Conservation (phyloP, 2,329 filamentous ascomycete genomes). For the Pyrenophora teres region DNA sequence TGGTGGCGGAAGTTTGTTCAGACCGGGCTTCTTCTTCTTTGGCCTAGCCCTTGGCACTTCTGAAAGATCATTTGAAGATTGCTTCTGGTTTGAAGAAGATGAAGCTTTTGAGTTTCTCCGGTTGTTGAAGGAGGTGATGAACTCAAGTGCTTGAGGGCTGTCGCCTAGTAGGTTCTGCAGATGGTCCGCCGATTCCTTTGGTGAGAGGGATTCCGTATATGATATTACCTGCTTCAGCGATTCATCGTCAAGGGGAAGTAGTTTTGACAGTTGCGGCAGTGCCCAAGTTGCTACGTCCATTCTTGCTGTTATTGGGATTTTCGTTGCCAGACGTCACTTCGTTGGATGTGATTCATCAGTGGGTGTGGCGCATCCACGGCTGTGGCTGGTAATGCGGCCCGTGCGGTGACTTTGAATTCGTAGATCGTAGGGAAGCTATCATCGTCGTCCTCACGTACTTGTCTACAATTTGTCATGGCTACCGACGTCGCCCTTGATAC, state of each 20-base stretch:
- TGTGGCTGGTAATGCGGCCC: conserved; percentile 18
- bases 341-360: conserved; percentile 28
- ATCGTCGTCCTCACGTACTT: conserved; percentile 26
- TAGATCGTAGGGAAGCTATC: conserved; percentile 12
- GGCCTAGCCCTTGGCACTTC: conserved; percentile 44
- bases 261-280: conserved; percentile 71
- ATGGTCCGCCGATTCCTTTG: conserved; percentile 77
- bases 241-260: conserved; percentile 83
- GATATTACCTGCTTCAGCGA: conserved; percentile 83
- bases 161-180: conserved; percentile 88
- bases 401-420: conserved; percentile 8
- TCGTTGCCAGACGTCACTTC: conserved; percentile 4
- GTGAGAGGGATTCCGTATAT: conserved; percentile 78
- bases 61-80: conserved; percentile 27
- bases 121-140: conserved; percentile 76
- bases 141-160: conserved; percentile 73
- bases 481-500: conserved; percentile 83
- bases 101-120: conserved; percentile 53
- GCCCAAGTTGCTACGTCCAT: conserved; percentile 60
- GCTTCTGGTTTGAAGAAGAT: conserved; percentile 17
- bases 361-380: conserved; percentile 15
- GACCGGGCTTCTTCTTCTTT: conserved; percentile 49
- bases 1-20: conserved; percentile 49
- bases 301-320: conserved; percentile 7
- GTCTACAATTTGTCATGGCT: conserved; percentile 32